phyloP scores from a whole-genome alignment of 2,329 filamentous ascomycete genomes.

The Aspergillus sergii region DNA sequence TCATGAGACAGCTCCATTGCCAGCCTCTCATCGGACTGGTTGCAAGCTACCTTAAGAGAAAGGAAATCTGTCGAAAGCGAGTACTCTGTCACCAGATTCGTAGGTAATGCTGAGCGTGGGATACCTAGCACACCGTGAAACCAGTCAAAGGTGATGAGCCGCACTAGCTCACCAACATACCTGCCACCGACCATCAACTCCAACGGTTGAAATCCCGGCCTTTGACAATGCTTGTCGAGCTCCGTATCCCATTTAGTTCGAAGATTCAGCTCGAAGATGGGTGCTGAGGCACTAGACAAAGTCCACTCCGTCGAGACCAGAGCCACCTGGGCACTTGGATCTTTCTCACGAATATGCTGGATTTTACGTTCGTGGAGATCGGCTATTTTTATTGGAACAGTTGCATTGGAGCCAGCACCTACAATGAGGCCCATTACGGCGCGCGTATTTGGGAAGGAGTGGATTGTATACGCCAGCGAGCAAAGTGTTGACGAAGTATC shows the following conservation, averaged over 20 bases:
- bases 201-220: conserved; percentile 73
- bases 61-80: conserved; percentile 70
- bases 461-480: conserved; percentile 72
- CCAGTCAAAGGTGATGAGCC: conserved; percentile 67
- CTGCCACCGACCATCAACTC: conserved; percentile 78
- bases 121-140: conserved; percentile 50
- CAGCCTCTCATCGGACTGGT: conserved; percentile 51
- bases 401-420: conserved; percentile 76
- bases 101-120: conserved; percentile 52
- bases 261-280: conserved; percentile 62
- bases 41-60: conserved; percentile 64
- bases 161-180: conserved; percentile 72
- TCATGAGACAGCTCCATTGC: conserved; percentile 50
- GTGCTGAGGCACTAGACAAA: conserved; percentile 68
- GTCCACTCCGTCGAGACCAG: conserved; percentile 81
- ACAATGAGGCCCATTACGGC: conserved; percentile 76
- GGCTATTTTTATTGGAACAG: conserved; percentile 66
- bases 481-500: conserved; percentile 76
- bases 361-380: conserved; percentile 65
- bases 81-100: conserved; percentile 56
- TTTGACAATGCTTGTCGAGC: conserved; percentile 65
- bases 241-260: conserved; percentile 69
- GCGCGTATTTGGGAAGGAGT: conserved; percentile 58
- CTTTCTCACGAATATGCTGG: conserved; percentile 47
- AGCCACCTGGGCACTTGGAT: conserved; percentile 58